A percentile compares a stretch with the other conserved stretches of the same genome.
phyloP scores from a whole-genome alignment of 805 yeast genomes.

The Suhomyces vadensis region DNA sequence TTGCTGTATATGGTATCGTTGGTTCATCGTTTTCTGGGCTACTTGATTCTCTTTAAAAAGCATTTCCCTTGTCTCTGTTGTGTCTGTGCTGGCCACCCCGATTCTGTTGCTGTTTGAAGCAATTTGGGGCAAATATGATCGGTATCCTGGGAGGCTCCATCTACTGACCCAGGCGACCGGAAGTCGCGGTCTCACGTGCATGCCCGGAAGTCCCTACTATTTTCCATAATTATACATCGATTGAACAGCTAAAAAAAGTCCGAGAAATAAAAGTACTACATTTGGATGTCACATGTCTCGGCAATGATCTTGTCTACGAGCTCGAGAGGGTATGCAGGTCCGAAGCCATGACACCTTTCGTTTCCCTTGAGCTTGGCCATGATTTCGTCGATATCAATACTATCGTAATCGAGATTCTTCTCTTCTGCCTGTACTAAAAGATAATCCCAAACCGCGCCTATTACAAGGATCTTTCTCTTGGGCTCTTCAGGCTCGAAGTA shows the following conservation, averaged over 20 bases:
- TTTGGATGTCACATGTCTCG: conserved; percentile 9
- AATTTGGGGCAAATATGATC: too few species aligned
- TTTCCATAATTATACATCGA: not conserved
- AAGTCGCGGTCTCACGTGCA: not conserved
- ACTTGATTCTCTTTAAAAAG: too few species aligned
- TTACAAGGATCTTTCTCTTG: conserved; percentile 57
- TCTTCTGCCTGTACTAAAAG: conserved; percentile 49
- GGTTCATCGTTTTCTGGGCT: too few species aligned
- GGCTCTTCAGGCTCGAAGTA: conserved; percentile 39
- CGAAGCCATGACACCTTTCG: conserved; percentile 78
- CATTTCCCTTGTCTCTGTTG: too few species aligned
- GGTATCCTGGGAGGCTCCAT: not conserved
- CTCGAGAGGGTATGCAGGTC: conserved; percentile 61
- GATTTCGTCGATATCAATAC: conserved; percentile 57
- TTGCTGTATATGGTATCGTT: too few species aligned
- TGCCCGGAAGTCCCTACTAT: not conserved
- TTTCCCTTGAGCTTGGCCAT: conserved; percentile 62
- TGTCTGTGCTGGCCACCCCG: too few species aligned
- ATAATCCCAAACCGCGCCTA: conserved; percentile 85
- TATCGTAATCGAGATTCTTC: conserved; percentile 44
- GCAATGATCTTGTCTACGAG: conserved; percentile 42
- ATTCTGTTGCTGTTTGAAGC: too few species aligned
- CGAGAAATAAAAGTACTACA: not conserved
- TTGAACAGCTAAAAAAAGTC: not conserved
- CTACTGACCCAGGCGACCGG: not conserved